Evolutionary conservation across 148 eudicot genomes (phyloP).

Genomic region (Rhododendron williamsianum): DNA sequence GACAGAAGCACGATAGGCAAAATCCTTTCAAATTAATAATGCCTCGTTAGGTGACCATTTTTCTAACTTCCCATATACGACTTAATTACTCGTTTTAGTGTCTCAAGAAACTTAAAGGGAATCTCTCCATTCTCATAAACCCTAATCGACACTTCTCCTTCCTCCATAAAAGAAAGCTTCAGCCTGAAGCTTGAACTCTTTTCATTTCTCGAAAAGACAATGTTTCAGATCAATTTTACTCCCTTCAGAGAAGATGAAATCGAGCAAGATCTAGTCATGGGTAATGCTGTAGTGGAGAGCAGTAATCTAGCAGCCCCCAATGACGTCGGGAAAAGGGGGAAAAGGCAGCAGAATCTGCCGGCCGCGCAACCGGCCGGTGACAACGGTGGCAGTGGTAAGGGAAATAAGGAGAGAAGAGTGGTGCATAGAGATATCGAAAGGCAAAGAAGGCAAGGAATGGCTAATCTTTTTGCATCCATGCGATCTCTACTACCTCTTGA

Average conservation of each 20-base stretch:
- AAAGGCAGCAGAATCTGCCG: not conserved
- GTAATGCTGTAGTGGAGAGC: conserved; percentile 8
- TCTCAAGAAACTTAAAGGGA: not conserved
- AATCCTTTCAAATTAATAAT: not conserved
- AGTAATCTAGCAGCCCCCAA: not conserved
- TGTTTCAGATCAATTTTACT: conserved; percentile 5
- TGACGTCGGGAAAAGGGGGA: not conserved
- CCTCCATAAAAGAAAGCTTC: not conserved
- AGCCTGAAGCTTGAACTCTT: not conserved
- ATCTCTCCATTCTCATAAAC: not conserved
- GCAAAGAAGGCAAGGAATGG: conserved; percentile 77
- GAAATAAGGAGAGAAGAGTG: conserved; percentile 18
- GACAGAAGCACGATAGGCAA: not conserved
- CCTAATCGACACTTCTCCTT: not conserved
- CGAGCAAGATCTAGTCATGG: conserved; percentile 6
- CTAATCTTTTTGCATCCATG: conserved; percentile 46
- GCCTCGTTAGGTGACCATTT: not conserved
- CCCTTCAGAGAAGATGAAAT: not conserved
- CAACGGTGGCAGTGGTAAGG: not conserved
- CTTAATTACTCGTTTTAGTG: not conserved
- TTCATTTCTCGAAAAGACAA: not conserved
- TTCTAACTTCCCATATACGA: not conserved
- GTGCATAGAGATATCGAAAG: conserved; percentile 59
- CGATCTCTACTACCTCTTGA: conserved; percentile 66
- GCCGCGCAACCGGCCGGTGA: not conserved